Base-by-base conservation (phyloP, 2,329 filamentous ascomycete species). In the Madurella mycetomatis region DNA sequence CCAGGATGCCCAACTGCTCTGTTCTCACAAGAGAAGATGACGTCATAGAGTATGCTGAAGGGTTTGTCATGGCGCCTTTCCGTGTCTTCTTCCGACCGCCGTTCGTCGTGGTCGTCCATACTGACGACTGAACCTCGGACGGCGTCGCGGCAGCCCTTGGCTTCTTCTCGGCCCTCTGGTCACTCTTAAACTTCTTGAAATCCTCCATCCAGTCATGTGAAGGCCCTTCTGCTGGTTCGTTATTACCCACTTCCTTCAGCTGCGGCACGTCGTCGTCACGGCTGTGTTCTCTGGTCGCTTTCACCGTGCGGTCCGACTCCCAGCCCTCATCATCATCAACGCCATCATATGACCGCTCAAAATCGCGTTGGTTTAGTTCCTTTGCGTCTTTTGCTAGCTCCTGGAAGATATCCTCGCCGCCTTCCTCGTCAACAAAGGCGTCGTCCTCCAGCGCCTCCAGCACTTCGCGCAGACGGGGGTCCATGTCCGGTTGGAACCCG, bases 401-500 rank as follows among this genome's bases (percentile, higher is more conserved):
- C 53, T 75, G 83, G 70, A 99, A 97, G 49, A 97, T 73, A 52
- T 94, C 88, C n/a, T 94, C 63, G 37, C 54, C 56, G 9, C 48
- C 89, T 37, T 92, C 83, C 7, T 88, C 80, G 47, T 88, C 92
- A 1, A 99, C 92, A 67, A 90, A 99, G 2, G 88, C 92, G 19
- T 99, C 94, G 66, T 99, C 94, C 47, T 99, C 94, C 31, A 99
- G 75, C 11, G 94, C 94, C 72, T 96, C 92, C 19, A 99, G 74
- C 5, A 92, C 91, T 70, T 99, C 94, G 44, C 94, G 82, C 62
- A 99, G 70, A 40, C 92, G 81, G 2, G 92, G 92, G 66, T 99
- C 95, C 94, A 99, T 97, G 67, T 97, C 92, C 7, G 95, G 94
- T 71, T 99, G 88, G 70, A 99, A 96, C 0, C 94, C 94, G 2